Evolutionary conservation across 228 moss, liverwort and hornwort genomes (phyloP), one percentile per base, ranked within the genome.

Genomic region (Sphagnum fallax): DNA sequence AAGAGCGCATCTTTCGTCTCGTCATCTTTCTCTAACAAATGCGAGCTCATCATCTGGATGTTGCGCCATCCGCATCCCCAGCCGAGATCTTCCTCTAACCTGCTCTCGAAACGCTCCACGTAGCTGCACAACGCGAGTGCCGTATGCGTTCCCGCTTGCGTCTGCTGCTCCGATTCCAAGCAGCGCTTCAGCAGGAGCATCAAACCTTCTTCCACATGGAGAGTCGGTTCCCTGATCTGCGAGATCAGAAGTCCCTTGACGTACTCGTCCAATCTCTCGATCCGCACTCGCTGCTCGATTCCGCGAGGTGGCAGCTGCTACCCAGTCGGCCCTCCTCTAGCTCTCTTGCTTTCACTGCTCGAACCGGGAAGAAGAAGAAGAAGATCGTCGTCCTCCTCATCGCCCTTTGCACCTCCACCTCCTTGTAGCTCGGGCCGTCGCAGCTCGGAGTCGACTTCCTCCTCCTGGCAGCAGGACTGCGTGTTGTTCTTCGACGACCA

Each of bases 11-110:
- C 88, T 67, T 52, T 78, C 10, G 62, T 62, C 63, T 79, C 85
- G 9, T 4, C 0, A 48, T 77, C 63, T 59, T 86, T 76, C 0
- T 74, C 74, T 52, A 86, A 65, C 64, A 92, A 3, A 47, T 71
- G 81, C 6, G 88, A 92, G 65, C 77, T 76, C 51, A 92, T 48
- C 74, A 92, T 92, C 71, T 92, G 91, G 71, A 92, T 92, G 71
- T 92, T 92, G 10, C 89, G 84, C 92, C 92, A 92, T 47, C 92
- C 92, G 51, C 92, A 92, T 49, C 92, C 92, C 92, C 92, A 92
- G 49, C 92, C 90, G 10, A 85, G 75, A 69, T 92, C 92, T 48
- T 88, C 80, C 51, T 80, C 79, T 0, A 66, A 50, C 64, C 77
- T 67, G 65, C 85, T 92, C 72, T 89, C 88, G 52, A 85, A 92